Percentiles rank a stretch among this genome's conserved stretches.
phyloP scores from a whole-genome alignment of 2,329 filamentous ascomycete genomes.

The Westerdykella aurantiaca region DNA sequence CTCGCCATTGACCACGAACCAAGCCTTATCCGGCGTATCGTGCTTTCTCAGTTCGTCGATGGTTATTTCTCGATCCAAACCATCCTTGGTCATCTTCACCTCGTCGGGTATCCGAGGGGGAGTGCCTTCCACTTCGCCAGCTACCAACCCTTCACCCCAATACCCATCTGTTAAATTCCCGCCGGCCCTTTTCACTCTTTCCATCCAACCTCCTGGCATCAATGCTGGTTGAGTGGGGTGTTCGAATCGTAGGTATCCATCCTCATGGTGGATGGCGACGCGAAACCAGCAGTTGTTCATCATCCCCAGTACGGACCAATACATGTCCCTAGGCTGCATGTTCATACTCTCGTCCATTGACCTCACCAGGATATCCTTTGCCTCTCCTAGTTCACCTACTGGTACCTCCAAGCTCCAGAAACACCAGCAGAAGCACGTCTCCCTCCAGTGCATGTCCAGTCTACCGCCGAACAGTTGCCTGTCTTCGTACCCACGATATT shows the following conservation, averaged over 20 bases:
- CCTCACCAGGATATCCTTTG: conserved; percentile 71
- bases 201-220: conserved; percentile 86
- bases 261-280: conserved; percentile 67
- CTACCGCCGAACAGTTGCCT: conserved; percentile 67
- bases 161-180: conserved; percentile 74
- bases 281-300: conserved; percentile 98
- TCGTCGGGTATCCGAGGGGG: conserved; percentile 43
- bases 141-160: conserved; percentile 67
- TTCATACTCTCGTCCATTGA: conserved; percentile 89
- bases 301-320: conserved; percentile 93
- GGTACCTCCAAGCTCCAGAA: conserved; percentile 76
- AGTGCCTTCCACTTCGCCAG: conserved; percentile 40
- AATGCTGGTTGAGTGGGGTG: conserved; percentile 79
- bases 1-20: conserved; percentile 84
- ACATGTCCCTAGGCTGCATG: conserved; percentile 85
- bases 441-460: conserved; percentile 75
- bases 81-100: conserved; percentile 71
- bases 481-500: conserved; percentile 62
- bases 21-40: conserved; percentile 59
- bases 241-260: conserved; percentile 65
- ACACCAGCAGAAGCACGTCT: conserved; percentile 84
- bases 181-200: conserved; percentile 74
- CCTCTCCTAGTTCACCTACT: conserved; percentile 54
- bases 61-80: conserved; percentile 57
- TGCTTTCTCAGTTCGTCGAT: conserved; percentile 68